A percentile compares a stretch with the other conserved stretches of the same genome.
Conservation (phyloP, 1,139 yeast genomes). For the Magnusiomyces magnusii region DNA sequence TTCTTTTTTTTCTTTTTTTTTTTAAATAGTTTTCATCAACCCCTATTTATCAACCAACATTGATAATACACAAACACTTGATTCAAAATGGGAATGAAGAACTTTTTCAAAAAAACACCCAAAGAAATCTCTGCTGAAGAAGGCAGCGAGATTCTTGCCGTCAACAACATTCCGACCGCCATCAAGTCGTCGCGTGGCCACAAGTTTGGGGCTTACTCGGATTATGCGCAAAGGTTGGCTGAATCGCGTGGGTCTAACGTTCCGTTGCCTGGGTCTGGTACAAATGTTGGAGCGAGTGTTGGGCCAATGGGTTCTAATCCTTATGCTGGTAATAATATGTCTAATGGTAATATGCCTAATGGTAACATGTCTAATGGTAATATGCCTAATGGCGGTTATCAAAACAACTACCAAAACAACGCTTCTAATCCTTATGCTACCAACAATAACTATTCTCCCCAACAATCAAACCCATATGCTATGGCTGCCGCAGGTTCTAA, state of each 20-base stretch:
- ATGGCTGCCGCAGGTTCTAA: constrained; percentile 28
- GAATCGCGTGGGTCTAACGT: constrained; percentile 11
- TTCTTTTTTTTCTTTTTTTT: no score
- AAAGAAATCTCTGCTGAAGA: constrained; percentile 35
- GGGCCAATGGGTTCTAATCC: constrained; percentile 20
- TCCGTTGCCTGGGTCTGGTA: constrained; percentile 15
- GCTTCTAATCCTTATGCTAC: neutral
- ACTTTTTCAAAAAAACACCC: constrained; percentile 29
- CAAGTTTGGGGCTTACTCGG: constrained; percentile 33
- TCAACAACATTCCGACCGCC: constrained; percentile 25
- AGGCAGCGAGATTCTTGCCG: constrained; percentile 27
- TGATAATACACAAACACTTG: neutral
- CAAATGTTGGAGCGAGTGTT: constrained; percentile 14
- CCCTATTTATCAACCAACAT: neutral
- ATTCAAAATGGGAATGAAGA: constrained; percentile 20
- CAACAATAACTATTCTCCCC: neutral
- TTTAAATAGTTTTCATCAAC: neutral
- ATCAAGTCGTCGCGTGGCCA: constrained; percentile 24
- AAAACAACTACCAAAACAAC: neutral
- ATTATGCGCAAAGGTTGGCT: constrained; percentile 27
- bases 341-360: neutral
- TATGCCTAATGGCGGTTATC: neutral
- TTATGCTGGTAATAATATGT: constrained; percentile 44
- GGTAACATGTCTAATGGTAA: constrained; percentile 5
- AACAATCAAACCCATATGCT: constrained; percentile 23